Evolutionary conservation across 345 rosid genomes (phyloP).

Genomic region (Capsella bursapastoris): DNA sequence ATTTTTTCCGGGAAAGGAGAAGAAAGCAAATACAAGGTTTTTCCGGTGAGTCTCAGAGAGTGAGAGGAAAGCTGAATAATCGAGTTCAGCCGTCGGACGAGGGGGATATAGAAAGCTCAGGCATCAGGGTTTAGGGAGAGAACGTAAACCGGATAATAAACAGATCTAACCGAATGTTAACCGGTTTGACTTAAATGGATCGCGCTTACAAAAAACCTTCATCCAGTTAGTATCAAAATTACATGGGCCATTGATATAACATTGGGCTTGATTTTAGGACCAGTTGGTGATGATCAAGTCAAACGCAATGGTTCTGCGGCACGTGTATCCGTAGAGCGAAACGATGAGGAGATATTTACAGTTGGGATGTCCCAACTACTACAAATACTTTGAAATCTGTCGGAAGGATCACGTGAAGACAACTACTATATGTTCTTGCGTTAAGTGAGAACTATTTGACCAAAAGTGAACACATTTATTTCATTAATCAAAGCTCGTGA

Average conservation of each 20-base stretch:
- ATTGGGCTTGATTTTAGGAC: background rate
- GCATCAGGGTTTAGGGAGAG: conserved; percentile 33
- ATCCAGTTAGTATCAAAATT: background rate
- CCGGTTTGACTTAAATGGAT: conserved; percentile 18
- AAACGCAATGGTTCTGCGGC: background rate
- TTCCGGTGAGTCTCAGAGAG: conserved; percentile 30
- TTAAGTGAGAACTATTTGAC: conserved; percentile 28
- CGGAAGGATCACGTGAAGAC: conserved; percentile 45
- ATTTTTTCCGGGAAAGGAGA: background rate
- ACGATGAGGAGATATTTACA: conserved; percentile 4
- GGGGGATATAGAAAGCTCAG: conserved; percentile 12
- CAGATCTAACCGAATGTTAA: conserved; percentile 6
- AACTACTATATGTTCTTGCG: conserved; percentile 29
- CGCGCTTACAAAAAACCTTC: background rate
- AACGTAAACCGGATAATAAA: conserved; percentile 26
- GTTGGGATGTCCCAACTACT: conserved; percentile 37
- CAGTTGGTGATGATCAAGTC: background rate
- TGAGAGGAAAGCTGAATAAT: conserved; percentile 9
- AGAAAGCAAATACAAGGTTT: background rate
- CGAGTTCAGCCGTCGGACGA: conserved; percentile 34
- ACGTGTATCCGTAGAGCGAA: conserved; percentile 29
- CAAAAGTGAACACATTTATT: background rate
- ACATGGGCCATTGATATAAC: conserved; percentile 13
- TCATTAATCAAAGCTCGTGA: background rate
- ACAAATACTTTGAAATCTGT: conserved; percentile 12